These are phyloP conservation scores for Malus hybrid DNA, from an alignment of 331 rosid genomes.

Conservation along the genomic window DNA sequence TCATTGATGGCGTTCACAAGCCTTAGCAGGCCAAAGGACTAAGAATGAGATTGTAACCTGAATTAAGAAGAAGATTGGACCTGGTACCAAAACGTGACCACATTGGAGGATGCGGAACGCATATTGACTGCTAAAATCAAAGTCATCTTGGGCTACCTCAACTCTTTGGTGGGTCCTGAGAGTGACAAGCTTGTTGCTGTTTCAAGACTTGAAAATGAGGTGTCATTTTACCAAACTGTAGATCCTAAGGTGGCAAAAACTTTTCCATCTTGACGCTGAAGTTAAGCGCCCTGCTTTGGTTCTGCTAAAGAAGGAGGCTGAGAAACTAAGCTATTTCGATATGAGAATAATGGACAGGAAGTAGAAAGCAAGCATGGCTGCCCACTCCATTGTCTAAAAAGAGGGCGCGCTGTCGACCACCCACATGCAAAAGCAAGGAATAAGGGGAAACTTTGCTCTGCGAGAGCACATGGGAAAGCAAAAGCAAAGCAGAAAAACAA, in stretches of 20 bases:
- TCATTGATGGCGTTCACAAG: slow-evolving; percentile 71
- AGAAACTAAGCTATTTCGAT: slow-evolving; percentile 60
- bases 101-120: slow-evolving; percentile 71
- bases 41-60: slow-evolving; percentile 78
- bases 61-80: slow-evolving; percentile 95
- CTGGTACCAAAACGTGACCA: slow-evolving; percentile 70
- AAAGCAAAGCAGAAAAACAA: no score
- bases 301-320: slow-evolving; percentile 78
- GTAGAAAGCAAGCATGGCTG: no score
- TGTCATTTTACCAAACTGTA: slow-evolving; percentile 86
- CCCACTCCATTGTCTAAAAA: no score
- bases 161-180: slow-evolving; percentile 87
- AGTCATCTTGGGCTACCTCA: slow-evolving; percentile 79
- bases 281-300: slow-evolving; percentile 86
- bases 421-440: no score
- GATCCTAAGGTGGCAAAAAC: slow-evolving; percentile 78
- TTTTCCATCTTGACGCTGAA: slow-evolving; percentile 68
- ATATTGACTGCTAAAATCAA: slow-evolving; percentile 59
- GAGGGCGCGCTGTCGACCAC: no score
- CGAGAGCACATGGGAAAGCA: no score
- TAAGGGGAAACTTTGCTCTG: no score
- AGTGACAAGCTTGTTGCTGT: slow-evolving; percentile 91
- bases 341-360: no score
- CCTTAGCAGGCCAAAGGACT: slow-evolving; percentile 72
- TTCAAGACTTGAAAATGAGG: slow-evolving; percentile 84